Evolutionary conservation across 345 rosid species (phyloP), one percentile per base, ranked within the genome.

Genomic region (Dimocarpus longan): DNA sequence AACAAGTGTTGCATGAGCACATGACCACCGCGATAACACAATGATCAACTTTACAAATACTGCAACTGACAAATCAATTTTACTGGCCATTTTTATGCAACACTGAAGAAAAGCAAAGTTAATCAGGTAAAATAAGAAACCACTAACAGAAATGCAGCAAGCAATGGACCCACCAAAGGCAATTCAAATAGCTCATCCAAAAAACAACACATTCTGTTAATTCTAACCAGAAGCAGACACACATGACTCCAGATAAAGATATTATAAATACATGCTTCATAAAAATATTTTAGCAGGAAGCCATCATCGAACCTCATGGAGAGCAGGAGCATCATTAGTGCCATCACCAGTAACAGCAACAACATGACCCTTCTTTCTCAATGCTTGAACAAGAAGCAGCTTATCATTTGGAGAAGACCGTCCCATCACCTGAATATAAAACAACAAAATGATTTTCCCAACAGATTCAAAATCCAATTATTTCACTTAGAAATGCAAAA

Each of bases 271-370:
- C 64, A 59, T 7, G 52, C 21, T 59, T 59, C 64, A 59, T 59
- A 59, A 59, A 32, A 21, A 59, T 59, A 60, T 60, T 60, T 22
- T 2, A 80, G 16, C 4, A 71, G 32, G 13, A 78, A 26, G 28
- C 72, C 46, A 72, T 6, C 67, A 74, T 4, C 68, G 73, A 70
- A 92, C 98, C 98, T 93, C 98, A 64, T 92, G 97, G 39, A 93
- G 82, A 56, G 98, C 98, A 80, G 98, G 98, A 79, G 98, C 97
- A 86, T 93, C 98, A 84, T 92, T 92, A 70, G 98, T 92, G 26
- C 98, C 98, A 87, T 93, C 98, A 50, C 98, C 98, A 67, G 98
- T 93, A 74, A 93, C 98, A 76, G 95, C 98, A 57, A 93, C 98
- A 81, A 92, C 93, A 68, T 93, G 90, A 69, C 90, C 91, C 81